Conservation (phyloP, 805 yeast species). For the Hanseniaspora vineae region DNA sequence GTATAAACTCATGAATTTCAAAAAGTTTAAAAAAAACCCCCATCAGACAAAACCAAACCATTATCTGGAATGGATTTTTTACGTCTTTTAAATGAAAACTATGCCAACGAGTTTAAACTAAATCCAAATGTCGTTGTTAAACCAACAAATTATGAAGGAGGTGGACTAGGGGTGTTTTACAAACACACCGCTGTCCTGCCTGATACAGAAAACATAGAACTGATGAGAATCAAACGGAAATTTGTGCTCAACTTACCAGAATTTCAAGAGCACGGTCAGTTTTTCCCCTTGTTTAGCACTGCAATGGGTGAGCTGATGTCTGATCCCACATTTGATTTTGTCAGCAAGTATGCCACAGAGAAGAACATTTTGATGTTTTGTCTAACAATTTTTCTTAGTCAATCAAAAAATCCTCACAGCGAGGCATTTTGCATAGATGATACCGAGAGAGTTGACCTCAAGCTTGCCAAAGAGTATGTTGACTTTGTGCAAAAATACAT, state of each 20-base stretch:
- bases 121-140: not conserved
- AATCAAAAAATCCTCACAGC: constrained; percentile 1
- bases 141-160: not conserved
- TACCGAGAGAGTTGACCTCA: too few relatives aligned
- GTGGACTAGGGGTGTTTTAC: not conserved
- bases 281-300: not conserved
- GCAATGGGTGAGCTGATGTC: constrained; percentile 10
- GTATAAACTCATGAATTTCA: too few relatives aligned
- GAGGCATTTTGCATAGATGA: too few relatives aligned
- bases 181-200: not conserved
- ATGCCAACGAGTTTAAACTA: not conserved
- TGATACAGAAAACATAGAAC: constrained; percentile 11
- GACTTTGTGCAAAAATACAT: too few relatives aligned
- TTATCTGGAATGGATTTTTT: not conserved
- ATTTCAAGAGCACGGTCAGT: constrained; percentile 12
- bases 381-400: not conserved
- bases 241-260: constrained; percentile 23
- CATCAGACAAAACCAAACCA: too few relatives aligned
- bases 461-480: too few relatives aligned
- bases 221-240: constrained; percentile 28
- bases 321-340: constrained; percentile 7
- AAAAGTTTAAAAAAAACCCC: too few relatives aligned
- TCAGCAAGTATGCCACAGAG: constrained; percentile 7
- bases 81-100: not conserved
- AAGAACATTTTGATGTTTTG: constrained; percentile 13